These are phyloP conservation scores for Discostella stelligeroides DNA, from an alignment of 108 stramenopile species.

Conservation along the genomic window DNA sequence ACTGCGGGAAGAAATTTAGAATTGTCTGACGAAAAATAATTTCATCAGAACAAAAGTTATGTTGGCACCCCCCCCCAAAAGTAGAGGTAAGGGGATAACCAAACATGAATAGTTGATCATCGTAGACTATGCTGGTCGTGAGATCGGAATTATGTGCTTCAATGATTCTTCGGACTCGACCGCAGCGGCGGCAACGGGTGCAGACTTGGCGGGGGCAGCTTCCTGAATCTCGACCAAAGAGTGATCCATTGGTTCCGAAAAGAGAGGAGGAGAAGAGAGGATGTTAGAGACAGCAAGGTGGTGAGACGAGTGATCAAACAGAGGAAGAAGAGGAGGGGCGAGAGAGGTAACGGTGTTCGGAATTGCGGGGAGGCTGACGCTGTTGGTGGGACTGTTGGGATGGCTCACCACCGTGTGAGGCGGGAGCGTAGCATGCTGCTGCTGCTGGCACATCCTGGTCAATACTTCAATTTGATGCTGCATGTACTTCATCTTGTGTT, in stretches of 20 bases:
- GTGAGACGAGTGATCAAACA: background rate
- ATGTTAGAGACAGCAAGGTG: conserved; percentile 1
- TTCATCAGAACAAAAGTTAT: conserved; percentile 5
- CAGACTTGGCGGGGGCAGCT: background rate
- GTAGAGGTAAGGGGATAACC: background rate
- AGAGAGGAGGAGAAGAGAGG: conserved; percentile 10
- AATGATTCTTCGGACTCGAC: conserved; percentile 21
- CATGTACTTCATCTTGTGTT: conserved; percentile 31
- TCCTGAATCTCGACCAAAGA: conserved; percentile 3
- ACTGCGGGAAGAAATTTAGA: conserved; percentile 52
- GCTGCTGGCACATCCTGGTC: conserved; percentile 13
- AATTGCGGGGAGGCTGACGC: conserved; percentile 20
- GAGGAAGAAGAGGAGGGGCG: conserved; percentile 9
- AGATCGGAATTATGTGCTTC: conserved; percentile 53
- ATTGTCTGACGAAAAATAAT: conserved; percentile 1
- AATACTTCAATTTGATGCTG: conserved; percentile 33
- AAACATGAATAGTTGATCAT: conserved; percentile 16
- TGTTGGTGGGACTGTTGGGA: conserved; percentile 24
- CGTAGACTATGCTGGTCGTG: conserved; percentile 56
- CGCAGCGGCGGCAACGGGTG: background rate
- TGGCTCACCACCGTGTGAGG: conserved; percentile 21
- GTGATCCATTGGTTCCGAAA: conserved; percentile 9
- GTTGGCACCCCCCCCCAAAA: conserved; percentile 13
- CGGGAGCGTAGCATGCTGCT: background rate
- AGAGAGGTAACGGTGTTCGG: conserved; percentile 3